Base-by-base conservation (phyloP, 2,329 filamentous ascomycete genomes). In the Epicoccum nigrum region DNA sequence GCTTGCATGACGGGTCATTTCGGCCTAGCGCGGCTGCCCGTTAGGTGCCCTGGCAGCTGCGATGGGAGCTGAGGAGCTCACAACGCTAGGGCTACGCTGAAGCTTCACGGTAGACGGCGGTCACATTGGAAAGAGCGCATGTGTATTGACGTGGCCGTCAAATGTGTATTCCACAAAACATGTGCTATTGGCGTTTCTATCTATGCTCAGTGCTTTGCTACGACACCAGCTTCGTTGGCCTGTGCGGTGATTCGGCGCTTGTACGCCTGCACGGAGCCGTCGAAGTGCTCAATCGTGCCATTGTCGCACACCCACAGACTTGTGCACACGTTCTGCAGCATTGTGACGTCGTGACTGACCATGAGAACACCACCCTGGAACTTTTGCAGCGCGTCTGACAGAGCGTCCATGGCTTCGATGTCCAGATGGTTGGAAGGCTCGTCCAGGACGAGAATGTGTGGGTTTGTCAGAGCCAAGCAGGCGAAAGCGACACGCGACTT, bases 271-370 rank as follows among this genome's bases (percentile, higher is more conserved):
- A 99, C 92, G 65, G 95, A 92, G 27, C 94, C 94, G 55, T 89
- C 86, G 77, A 99, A 99, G 78, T 97, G 92, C 83, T 96, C 91
- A 16, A 99, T 92, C 1, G 88, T 94, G 8, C 94, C 94, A 52
- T 88, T 81, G 73, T 99, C 94, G 70, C 94, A 99, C 57, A 99
- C 93, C 94, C 94, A 99, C 68, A 99, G 77, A 71, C 87, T 94
- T 42, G 82, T 94, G 76, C 94, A 99, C 30, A 99, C 94, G 45
- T 89, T 96, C 79, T 96, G 92, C 74, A 99, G 75, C 91, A 99
- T 97, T 1, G 94, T 97, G 45, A 99, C 94, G 72, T 99, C 94
- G 88, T 99, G 94, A 69, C 90, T 96, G 50, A 99, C 94, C 92
- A 99, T 97, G 66, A 99, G 79, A 48, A 99, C 92, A 73, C 94